These are phyloP conservation scores for Claviceps digitariae DNA, from an alignment of 2,329 filamentous ascomycete genomes.

Conservation along the genomic window DNA sequence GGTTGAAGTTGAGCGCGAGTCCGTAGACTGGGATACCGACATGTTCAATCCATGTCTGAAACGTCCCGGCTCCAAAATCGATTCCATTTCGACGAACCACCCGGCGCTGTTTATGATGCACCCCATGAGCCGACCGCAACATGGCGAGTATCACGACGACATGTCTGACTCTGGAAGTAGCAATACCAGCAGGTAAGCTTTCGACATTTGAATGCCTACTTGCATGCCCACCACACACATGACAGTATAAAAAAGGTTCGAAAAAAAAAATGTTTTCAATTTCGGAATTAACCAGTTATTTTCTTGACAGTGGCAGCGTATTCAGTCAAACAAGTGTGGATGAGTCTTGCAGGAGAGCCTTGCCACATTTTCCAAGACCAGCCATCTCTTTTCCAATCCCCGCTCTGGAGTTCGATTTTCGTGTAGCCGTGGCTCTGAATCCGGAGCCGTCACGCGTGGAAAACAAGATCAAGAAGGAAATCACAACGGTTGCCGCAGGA, in stretches of 20 bases:
- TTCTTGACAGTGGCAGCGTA: conserved; percentile 1
- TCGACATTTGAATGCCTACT: neutral
- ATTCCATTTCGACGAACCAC: neutral
- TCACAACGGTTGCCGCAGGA: conserved; percentile 33
- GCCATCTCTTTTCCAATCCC: conserved; percentile 30
- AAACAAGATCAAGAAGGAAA: conserved; percentile 30
- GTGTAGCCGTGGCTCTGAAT: conserved; percentile 32
- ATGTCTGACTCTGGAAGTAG: conserved; percentile 8
- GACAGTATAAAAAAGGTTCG: no score
- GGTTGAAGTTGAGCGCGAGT: conserved; percentile 8
- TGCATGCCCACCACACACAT: neutral
- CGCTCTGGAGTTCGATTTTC: conserved; percentile 34
- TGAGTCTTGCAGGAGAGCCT: conserved; percentile 23
- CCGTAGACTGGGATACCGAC: conserved; percentile 18
- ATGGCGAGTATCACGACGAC: conserved; percentile 5
- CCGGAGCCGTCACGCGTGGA: conserved; percentile 30
- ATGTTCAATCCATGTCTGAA: conserved; percentile 9
- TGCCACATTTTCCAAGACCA: conserved; percentile 28
- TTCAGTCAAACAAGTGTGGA: conserved; percentile 19
- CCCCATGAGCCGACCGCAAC: neutral
- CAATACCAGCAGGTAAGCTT: conserved; percentile 6
- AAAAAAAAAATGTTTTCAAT: neutral
- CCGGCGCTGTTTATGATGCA: conserved; percentile 1
- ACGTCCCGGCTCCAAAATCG: neutral
- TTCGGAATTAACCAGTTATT: neutral